Evolutionary conservation across 169 alveolate species (phyloP), one percentile per base, ranked within the genome.

Genomic region (Plasmodium vinckei): DNA sequence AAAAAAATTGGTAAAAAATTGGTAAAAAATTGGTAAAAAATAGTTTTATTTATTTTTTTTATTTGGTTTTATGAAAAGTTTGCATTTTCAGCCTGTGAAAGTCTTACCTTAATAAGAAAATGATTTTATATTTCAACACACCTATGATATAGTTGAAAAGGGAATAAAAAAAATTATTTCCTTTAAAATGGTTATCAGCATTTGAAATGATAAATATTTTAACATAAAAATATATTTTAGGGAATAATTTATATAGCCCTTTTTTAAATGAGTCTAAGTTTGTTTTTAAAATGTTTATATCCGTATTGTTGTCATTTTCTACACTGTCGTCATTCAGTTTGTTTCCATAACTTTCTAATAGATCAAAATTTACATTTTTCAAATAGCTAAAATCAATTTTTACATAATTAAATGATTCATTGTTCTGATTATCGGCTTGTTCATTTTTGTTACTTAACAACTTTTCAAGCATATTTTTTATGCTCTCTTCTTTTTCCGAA

Each of bases 161-260:
- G 15, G 23, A 47, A 3, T 33, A 53, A 46, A 86, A 86, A 47
- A 86, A 86, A 47, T 46, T 21, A 60, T 70, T 69, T 72, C 56
- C 91, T 9, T 59, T n/a, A 3, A 65, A 65, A 53, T 63, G 19
- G 13, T 33, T 33, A 33, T 86, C 91, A n/a, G 87, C 42, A 60
- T 86, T 86, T 53, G 91, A 69, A 21, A 5, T 47, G 23, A 86
- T 86, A 86, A 86, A 86, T 21, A 86, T 17, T 65, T 86, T 86
- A 17, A 65, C 69, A 39, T 86, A 86, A 65, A 86, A 86, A 53
- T 86, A 86, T n/a, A 86, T 71, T 59, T 53, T 86, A 10, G 91
- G 91, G 57, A 64, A 86, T 23, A 86, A 12, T 39, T 15, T 9
- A 71, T 61, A 53, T n/a, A 86, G 19, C 9, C 60, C n/a, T 46